Base-by-base conservation (phyloP, 257 asterid species). In the Fraxinus cuspidata region DNA sequence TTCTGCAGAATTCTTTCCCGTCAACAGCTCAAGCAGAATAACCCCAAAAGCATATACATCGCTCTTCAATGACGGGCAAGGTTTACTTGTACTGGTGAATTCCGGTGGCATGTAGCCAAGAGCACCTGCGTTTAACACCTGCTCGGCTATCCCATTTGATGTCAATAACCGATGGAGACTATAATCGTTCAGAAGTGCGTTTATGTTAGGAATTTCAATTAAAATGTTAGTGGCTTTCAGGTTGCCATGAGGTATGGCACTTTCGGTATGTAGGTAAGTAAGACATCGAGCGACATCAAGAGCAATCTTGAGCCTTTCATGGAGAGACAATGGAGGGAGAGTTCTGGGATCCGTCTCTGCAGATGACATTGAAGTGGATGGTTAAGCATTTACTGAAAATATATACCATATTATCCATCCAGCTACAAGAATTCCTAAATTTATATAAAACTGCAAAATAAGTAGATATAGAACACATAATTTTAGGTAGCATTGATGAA, bases 211-310 rank as follows among this genome's bases (percentile, higher is more conserved):
- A 34, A 77, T 77, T 77, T 89, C 90, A 77, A 93, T 83, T 82
- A 92, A 72, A 49, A 93, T 85, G 83, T 93, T 92, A 2, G 97
- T 89, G 72, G 98, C 90, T 83, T 93, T 93, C 69, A 93, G 78
- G 89, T 92, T 93, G 81, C 98, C 97, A 82, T 93, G 98, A 90
- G 98, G 98, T 89, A 91, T 91, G 83, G 92, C 87, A 11, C 89
- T 92, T 63, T 90, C 95, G 1, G 84, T 87, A 80, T 92, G 98
- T 73, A 92, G 91, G 81, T 87, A 89, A 51, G 88, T 83, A 18
- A 93, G 91, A 70, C 98, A 93, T 47, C 91, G 84, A 1, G 98
- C 92, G 18, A 88, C 86, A 37, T 93, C 93, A 8, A 83, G 79
- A 7, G 95, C 88, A 5, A 93, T 82, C 79, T 87, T 88, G 64